Conservation (phyloP, 2,329 filamentous ascomycete genomes). For the Cladobotryum protrusum region DNA sequence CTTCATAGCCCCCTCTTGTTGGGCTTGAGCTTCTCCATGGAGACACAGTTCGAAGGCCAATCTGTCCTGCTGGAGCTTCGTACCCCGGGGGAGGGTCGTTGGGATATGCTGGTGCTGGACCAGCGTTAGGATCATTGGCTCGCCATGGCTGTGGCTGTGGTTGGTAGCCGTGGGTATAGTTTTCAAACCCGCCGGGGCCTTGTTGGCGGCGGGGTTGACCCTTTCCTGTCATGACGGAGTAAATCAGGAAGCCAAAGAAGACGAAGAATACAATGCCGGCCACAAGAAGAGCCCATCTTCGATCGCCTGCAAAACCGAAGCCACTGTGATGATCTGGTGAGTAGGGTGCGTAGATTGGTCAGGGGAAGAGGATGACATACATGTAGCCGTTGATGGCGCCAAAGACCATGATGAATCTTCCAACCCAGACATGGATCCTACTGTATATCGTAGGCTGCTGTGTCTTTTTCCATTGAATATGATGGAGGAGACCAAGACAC, state of each 20-base stretch:
- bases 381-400: constrained; percentile 53
- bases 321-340: constrained; percentile 34
- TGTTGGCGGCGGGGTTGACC: constrained; percentile 17
- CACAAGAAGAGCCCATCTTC: constrained; percentile 42
- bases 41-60: constrained; percentile 23
- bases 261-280: constrained; percentile 41
- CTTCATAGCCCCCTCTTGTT: constrained; percentile 22
- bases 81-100: constrained; percentile 28
- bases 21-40: constrained; percentile 21
- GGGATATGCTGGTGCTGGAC: constrained; percentile 16
- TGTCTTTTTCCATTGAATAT: constrained; percentile 46
- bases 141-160: constrained; percentile 24
- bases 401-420: constrained; percentile 45
- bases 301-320: constrained; percentile 49
- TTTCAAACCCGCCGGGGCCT: constrained; percentile 12
- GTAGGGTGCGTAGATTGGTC: background rate
- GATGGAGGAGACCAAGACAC: constrained; percentile 49
- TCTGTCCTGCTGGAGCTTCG: constrained; percentile 25
- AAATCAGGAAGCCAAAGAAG: constrained; percentile 34
- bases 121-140: constrained; percentile 14
- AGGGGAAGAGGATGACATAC: constrained; percentile 29
- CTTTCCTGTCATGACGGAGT: constrained; percentile 26
- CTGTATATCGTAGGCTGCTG: constrained; percentile 43
- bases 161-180: constrained; percentile 19
- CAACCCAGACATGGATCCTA: constrained; percentile 51